These are phyloP conservation scores for Penicillium canariense DNA, from an alignment of 495 filamentous ascomycete species.

Conservation along the genomic window DNA sequence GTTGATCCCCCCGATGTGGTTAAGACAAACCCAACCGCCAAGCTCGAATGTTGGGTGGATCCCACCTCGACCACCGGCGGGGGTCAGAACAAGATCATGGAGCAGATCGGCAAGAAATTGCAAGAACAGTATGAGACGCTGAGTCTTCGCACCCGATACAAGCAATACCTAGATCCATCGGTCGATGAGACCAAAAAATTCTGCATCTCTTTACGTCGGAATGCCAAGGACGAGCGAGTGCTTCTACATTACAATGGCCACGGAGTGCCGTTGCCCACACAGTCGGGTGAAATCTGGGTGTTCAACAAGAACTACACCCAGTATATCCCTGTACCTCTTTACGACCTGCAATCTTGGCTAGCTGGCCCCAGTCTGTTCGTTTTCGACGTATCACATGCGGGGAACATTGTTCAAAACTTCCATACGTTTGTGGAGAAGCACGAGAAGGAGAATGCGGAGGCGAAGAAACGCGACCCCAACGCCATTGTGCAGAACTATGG, in stretches of 20 bases:
- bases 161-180: constrained; percentile 92
- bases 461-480: constrained; percentile 67
- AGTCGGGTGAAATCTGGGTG: constrained; percentile 97
- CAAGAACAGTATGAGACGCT: constrained; percentile 95
- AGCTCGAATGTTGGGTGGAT: constrained; percentile 96
- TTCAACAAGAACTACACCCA: constrained; percentile 99
- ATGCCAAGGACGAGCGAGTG: constrained; percentile 92
- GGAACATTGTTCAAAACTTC: constrained; percentile 92
- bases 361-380: constrained; percentile 94
- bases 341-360: constrained; percentile 94
- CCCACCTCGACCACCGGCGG: constrained; percentile 65
- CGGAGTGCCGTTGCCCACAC: constrained; percentile 94
- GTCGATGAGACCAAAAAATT: constrained; percentile 97
- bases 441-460: constrained; percentile 76
- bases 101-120: constrained; percentile 91
- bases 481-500: constrained; percentile 65
- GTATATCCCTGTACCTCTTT: constrained; percentile 95
- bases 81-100: constrained; percentile 78
- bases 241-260: constrained; percentile 99
- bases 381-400: constrained; percentile 95
- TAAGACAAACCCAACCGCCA: constrained; percentile 88
- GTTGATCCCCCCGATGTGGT: constrained; percentile 96
- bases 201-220: constrained; percentile 80
- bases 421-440: constrained; percentile 93
- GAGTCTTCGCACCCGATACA: constrained; percentile 91